Conservation (phyloP, 2,329 filamentous ascomycete genomes). For the Exophiala mesophila region DNA sequence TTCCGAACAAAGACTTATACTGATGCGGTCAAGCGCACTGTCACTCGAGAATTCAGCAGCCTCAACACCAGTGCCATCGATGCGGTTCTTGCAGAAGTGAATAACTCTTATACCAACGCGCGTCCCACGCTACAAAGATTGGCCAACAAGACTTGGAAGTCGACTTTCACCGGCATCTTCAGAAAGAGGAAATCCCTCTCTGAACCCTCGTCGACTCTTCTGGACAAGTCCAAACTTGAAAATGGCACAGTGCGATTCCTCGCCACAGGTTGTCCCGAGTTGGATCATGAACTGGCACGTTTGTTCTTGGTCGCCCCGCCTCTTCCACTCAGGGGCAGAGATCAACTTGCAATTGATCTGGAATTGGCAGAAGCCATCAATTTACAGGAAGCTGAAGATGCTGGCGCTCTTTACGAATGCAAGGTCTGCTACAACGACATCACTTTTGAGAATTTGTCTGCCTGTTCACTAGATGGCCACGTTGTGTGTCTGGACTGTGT, state of each 20-base stretch:
- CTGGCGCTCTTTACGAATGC: slow-evolving; percentile 43
- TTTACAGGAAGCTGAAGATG: slow-evolving; percentile 38
- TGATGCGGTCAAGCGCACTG: slow-evolving; percentile 34
- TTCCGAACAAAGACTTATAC: slow-evolving; percentile 44
- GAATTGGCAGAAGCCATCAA: slow-evolving; percentile 39
- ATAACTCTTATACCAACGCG: slow-evolving; percentile 42
- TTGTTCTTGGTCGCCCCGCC: slow-evolving; percentile 35
- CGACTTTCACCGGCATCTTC: slow-evolving; percentile 39
- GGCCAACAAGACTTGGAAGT: slow-evolving; percentile 40
- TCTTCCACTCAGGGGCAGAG: slow-evolving; percentile 33
- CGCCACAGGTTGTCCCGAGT: slow-evolving; percentile 39
- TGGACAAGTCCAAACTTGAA: slow-evolving; percentile 31
- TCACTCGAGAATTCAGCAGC: slow-evolving; percentile 40
- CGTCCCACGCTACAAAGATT: slow-evolving; percentile 41
- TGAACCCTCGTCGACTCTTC: slow-evolving; percentile 37
- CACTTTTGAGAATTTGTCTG: slow-evolving; percentile 45
- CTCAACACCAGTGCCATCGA: slow-evolving; percentile 43
- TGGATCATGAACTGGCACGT: slow-evolving; percentile 40
- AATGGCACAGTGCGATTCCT: slow-evolving; percentile 34
- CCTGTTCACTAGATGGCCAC: slow-evolving; percentile 40
- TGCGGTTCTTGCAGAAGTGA: slow-evolving; percentile 45
- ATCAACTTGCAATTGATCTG: slow-evolving; percentile 36
- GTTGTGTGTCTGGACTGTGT: slow-evolving; percentile 66
- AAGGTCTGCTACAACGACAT: slow-evolving; percentile 45
- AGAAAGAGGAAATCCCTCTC: slow-evolving; percentile 38